Conservation (phyloP, 768 basidiomycete genomes). For the Hypsizygus marmoreus region DNA sequence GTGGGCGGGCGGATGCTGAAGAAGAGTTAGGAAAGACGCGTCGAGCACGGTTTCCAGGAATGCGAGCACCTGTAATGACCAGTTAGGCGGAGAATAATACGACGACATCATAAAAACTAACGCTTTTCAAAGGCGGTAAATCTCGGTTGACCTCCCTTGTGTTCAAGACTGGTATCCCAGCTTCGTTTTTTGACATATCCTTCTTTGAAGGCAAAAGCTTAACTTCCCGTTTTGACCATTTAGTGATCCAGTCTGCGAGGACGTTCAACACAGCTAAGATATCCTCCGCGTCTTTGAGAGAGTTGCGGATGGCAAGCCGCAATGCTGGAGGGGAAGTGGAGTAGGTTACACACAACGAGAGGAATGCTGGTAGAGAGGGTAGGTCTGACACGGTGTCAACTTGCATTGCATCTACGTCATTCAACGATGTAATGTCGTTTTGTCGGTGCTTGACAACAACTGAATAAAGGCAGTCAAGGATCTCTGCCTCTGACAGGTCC, state of each 20-base stretch:
- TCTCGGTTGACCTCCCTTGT: conserved; percentile 26
- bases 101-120: conserved; percentile 17
- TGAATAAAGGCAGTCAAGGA: conserved; percentile 52
- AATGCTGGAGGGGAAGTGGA: conserved; percentile 40
- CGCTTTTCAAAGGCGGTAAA: conserved; percentile 47
- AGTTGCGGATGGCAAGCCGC: conserved; percentile 51
- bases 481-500: conserved; percentile 68
- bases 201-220: conserved; percentile 41
- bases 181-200: conserved; percentile 39
- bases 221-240: conserved; percentile 35
- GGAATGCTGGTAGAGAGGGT: conserved; percentile 36
- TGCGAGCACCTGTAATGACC: conserved; percentile 44
- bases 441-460: conserved; percentile 42
- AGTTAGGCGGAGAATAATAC: not conserved
- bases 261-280: conserved; percentile 46
- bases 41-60: conserved; percentile 73
- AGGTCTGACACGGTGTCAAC: conserved; percentile 28
- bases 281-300: conserved; percentile 52
- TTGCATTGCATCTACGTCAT: conserved; percentile 44
- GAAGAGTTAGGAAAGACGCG: conserved; percentile 66
- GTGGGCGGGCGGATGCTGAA: conserved; percentile 66
- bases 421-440: conserved; percentile 9
- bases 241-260: conserved; percentile 51
- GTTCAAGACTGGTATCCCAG: conserved; percentile 40
- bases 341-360: conserved; percentile 38